phyloP scores from a whole-genome alignment of 176 grass and related monocot genomes.

The Musa itinerans region DNA sequence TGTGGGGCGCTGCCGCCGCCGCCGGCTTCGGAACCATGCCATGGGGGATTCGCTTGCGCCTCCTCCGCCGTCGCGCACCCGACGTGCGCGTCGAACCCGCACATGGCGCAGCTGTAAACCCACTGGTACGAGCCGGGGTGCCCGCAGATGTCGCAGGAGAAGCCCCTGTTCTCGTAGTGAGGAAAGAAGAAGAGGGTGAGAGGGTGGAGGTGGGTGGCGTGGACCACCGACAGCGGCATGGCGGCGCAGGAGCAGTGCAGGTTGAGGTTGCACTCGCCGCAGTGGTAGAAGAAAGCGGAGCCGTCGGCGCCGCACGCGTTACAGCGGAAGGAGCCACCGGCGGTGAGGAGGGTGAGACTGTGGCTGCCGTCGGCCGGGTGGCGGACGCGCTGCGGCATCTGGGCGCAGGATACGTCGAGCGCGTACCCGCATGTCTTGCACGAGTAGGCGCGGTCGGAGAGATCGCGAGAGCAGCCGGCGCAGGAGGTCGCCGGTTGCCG shows the following conservation, averaged over 20 bases:
- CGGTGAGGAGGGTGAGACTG: neutral
- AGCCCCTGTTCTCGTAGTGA: neutral
- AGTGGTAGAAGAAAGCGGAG: constrained; percentile 8
- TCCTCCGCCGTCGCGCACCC: constrained; percentile 1
- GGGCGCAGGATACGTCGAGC: constrained; percentile 4
- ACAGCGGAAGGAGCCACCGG: neutral
- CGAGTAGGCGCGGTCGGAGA: neutral
- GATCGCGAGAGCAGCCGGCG: neutral
- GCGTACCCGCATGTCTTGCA: neutral
- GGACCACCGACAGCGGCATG: neutral
- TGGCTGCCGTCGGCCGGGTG: neutral
- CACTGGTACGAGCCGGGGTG: neutral
- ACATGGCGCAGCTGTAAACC: neutral
- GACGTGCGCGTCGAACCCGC: neutral
- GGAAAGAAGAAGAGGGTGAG: neutral
- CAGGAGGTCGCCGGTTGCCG: neutral
- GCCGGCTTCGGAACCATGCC: too few relatives aligned
- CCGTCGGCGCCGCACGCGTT: constrained; percentile 1
- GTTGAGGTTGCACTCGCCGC: neutral
- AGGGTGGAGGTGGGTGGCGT: neutral
- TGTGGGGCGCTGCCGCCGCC: too few relatives aligned
- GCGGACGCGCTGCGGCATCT: constrained; percentile 11
- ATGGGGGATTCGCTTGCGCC: too few relatives aligned
- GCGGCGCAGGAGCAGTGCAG: neutral
- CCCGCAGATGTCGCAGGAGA: neutral